Evolutionary conservation across 345 rosid genomes (phyloP), one percentile per base, ranked within the genome.

Genomic region (Melaleuca alternifolia): DNA sequence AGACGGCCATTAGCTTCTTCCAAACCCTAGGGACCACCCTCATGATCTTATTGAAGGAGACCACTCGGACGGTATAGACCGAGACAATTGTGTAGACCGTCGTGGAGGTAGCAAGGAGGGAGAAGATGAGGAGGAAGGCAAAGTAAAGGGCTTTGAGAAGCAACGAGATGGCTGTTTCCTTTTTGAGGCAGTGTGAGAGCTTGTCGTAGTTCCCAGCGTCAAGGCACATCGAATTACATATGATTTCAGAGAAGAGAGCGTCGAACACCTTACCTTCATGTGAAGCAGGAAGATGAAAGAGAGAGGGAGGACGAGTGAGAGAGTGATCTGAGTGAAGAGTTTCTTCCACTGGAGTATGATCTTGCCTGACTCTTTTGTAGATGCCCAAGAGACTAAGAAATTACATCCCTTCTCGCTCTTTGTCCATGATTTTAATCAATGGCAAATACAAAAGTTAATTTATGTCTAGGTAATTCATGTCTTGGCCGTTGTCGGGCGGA

Each of bases 1-100:
- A 90, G 10, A 94, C 93, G 51, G 86, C 85, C 85, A 93, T 75
- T 15, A 92, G 90, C 41, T 93, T 87, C 85, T 89, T 92, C 96
- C 94, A 94, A 5, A 93, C 94, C 86, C 89, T 90, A 2, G 94
- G 94, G 11, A 92, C 91, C 10, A 91, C 93, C 21, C 90, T 86
- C 61, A 89, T 76, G 87, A 91, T 91, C 87, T 89, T 92, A 46
- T 28, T 86, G 88, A 89, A 93, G n/a, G 85, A 86, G 76, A 92
- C 79, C 10, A 88, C 86, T 46, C 89, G 77, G n/a, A 85, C 89
- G 0, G 95, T 89, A 90, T 92, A 92, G 21, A 86, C 85, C 61
- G 85, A 90, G 26, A 94, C 94, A 4, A 92, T 85, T 23, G 93
- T 88, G 87, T 91, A 91, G 57, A 90, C 94, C 4, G 91, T 91